These are phyloP conservation scores for Arabidopsis hybrid DNA, from an alignment of 441 rosid genomes.

Conservation along the genomic window DNA sequence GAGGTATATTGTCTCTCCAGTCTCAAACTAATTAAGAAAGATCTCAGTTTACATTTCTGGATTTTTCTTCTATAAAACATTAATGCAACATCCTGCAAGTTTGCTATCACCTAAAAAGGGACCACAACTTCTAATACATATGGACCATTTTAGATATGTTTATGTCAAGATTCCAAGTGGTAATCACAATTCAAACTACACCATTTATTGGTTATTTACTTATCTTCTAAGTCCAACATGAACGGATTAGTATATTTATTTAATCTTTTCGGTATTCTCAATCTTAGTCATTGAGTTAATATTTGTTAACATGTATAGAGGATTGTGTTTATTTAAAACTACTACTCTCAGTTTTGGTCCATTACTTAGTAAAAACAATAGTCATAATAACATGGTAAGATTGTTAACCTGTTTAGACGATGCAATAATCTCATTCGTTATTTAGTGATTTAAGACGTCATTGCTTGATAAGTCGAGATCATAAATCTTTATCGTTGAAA, in stretches of 20 bases:
- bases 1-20: slow-evolving; percentile 17
- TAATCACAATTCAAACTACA: slow-evolving; percentile 24
- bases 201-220: slow-evolving; percentile 11
- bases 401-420: neutral
- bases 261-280: neutral
- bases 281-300: neutral
- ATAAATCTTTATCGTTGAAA: neutral
- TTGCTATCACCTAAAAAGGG: slow-evolving; percentile 36
- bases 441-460: neutral
- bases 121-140: slow-evolving; percentile 35
- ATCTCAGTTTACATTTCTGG: slow-evolving; percentile 42
- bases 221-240: slow-evolving; percentile 20
- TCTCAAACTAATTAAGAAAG: slow-evolving; percentile 42
- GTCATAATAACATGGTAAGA: neutral
- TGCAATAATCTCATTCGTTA: neutral
- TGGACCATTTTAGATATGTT: slow-evolving; percentile 27
- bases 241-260: neutral
- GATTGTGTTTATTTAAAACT: neutral
- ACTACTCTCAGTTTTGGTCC: neutral
- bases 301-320: too few species aligned
- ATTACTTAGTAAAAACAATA: too few species aligned
- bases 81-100: slow-evolving; percentile 30
- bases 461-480: too few species aligned
- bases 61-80: slow-evolving; percentile 30
- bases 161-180: slow-evolving; percentile 26